Base-by-base conservation (phyloP, 208 protist species). In the Trypanosoma lewisi region DNA sequence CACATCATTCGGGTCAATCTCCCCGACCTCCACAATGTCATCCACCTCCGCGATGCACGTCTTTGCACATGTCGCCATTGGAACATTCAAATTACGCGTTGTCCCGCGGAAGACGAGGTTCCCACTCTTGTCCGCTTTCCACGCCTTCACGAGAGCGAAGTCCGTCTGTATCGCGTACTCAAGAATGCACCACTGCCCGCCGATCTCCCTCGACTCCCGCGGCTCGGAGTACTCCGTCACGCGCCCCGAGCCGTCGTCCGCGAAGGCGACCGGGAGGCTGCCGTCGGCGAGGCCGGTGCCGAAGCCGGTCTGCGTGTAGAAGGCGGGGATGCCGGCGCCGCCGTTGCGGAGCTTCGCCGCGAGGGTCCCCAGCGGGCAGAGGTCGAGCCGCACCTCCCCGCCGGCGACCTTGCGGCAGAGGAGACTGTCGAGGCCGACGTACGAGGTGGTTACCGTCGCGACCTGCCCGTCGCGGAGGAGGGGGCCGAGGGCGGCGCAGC, bases 401-500 rank as follows among this genome's bases (percentile, higher is more conserved):
- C 27, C 68, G 0, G 97, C 72, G 66, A 96, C 97, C 63, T 96
- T 88, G 33, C 73, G 60, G 59, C 93, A 89, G 70, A 97, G 97
- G 17, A 67, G 67, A 21, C 77, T 80, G 71, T 98, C 97, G 69
- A 97, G 93, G 47, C 95, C 95, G 8, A 98, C 93, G 51, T 98
- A 97, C 1, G 80, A 91, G 7, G 87, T 79, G 54, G 97, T 34
- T 42, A 77, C 73, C 57, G 90, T 83, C 19, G 48, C 27, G 11
- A 67, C 79, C 59, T 93, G 67, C 31, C 89, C 79, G 7, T 82
- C 73, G 71, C 98, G 75, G 41, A 99, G 87, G n/a, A 99, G 87
- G 17, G 97, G 14, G 14, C 94, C 96, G 23, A 99, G 78, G 30
- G 97, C 97, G 71, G 85, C 98, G 61, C 97, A 82, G 77, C 98